These are phyloP conservation scores for Pyronema domesticum DNA, from an alignment of 495 filamentous ascomycete genomes.

Conservation along the genomic window DNA sequence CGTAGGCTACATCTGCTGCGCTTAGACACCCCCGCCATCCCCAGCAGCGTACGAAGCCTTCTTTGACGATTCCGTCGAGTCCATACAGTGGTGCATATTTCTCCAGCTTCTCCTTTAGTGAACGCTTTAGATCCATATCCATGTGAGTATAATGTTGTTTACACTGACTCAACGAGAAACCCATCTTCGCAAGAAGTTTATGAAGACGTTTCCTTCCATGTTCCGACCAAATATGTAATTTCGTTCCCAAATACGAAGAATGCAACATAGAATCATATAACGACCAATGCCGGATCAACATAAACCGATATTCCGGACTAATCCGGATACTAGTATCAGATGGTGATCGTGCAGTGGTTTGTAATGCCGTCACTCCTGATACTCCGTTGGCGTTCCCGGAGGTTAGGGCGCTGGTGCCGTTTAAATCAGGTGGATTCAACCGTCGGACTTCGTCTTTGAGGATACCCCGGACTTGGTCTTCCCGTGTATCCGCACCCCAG, in stretches of 20 bases:
- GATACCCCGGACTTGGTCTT: constrained; percentile 66
- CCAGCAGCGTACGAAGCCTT: constrained; percentile 96
- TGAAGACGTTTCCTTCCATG: constrained; percentile 75
- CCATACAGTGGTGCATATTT: constrained; percentile 84
- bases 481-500: constrained; percentile 59
- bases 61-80: constrained; percentile 81
- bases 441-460: constrained; percentile 87
- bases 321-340: constrained; percentile 84
- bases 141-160: constrained; percentile 93
- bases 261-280: constrained; percentile 97
- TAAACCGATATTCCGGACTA: constrained; percentile 84
- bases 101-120: constrained; percentile 64
- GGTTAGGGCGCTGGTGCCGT: constrained; percentile 29
- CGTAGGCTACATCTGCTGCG: constrained; percentile 76
- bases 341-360: constrained; percentile 69
- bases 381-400: constrained; percentile 37
- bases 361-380: constrained; percentile 50
- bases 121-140: constrained; percentile 92
- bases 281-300: constrained; percentile 90
- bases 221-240: constrained; percentile 89
- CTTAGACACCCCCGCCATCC: constrained; percentile 90
- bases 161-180: constrained; percentile 80
- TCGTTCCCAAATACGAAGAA: constrained; percentile 81
- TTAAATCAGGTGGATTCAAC: constrained; percentile 64
- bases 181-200: constrained; percentile 95